These are phyloP conservation scores for Erysiphe pulchra DNA, from an alignment of 2,329 filamentous ascomycete genomes.

Conservation along the genomic window DNA sequence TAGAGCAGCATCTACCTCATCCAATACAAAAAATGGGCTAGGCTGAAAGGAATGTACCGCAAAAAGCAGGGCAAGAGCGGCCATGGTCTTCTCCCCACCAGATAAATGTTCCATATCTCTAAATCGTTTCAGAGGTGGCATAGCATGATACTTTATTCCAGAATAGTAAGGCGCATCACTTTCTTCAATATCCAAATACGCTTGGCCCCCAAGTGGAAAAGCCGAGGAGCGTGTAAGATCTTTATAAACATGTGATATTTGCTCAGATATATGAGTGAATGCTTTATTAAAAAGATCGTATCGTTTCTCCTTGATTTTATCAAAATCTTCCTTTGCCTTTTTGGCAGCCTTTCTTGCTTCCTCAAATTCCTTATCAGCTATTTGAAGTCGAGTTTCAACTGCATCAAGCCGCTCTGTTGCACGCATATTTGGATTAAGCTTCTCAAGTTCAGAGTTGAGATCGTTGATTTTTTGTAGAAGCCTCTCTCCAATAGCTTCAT, in stretches of 20 bases:
- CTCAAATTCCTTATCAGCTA: constrained; percentile 75
- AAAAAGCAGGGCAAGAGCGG: constrained; percentile 82
- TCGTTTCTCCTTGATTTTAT: constrained; percentile 54
- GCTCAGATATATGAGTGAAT: constrained; percentile 81
- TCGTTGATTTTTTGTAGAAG: constrained; percentile 54
- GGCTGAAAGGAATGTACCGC: constrained; percentile 93
- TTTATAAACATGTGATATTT: constrained; percentile 83
- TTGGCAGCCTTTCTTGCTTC: constrained; percentile 52
- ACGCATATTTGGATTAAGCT: constrained; percentile 90
- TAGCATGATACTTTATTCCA: constrained; percentile 94
- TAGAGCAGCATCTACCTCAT: constrained; percentile 94
- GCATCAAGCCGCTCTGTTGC: constrained; percentile 76
- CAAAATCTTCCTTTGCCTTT: constrained; percentile 59
- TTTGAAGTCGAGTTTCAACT: constrained; percentile 58
- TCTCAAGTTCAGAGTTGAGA: constrained; percentile 60
- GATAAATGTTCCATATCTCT: constrained; percentile 97
- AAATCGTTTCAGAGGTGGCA: constrained; percentile 95
- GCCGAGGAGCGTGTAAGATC: constrained; percentile 73
- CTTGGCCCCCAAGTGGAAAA: constrained; percentile 78
- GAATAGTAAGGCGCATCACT: constrained; percentile 89
- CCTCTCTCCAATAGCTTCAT: constrained; percentile 44
- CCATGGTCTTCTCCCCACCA: constrained; percentile 97
- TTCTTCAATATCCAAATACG: constrained; percentile 76
- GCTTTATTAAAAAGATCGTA: constrained; percentile 88
- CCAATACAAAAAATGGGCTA: constrained; percentile 87